Evolutionary conservation across 1,284 basidiomycete genomes (phyloP).

Genomic region (Ganoderma sinense): DNA sequence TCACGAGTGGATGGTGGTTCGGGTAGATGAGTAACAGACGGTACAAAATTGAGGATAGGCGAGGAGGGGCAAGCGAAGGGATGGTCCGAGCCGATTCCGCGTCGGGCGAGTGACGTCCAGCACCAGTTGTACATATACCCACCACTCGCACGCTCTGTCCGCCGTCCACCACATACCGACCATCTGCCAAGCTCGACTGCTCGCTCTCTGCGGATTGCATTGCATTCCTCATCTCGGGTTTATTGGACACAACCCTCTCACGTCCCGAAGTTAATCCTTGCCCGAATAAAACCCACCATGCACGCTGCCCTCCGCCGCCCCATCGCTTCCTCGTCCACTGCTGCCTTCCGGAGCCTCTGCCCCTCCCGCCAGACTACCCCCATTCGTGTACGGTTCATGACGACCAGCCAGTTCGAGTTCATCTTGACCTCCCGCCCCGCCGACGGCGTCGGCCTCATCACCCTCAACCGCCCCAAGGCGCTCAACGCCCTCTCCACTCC

Average conservation of each 20-base stretch:
- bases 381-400: constrained; percentile 36
- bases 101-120: neutral
- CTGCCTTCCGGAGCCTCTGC: constrained; percentile 23
- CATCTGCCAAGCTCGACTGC: neutral
- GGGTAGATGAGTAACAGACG: neutral
- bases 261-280: neutral
- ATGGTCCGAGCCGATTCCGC: neutral
- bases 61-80: neutral
- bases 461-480: constrained; percentile 95
- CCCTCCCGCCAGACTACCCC: constrained; percentile 16
- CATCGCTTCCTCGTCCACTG: constrained; percentile 20
- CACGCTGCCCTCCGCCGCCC: constrained; percentile 22
- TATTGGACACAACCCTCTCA: constrained; percentile 2
- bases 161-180: neutral
- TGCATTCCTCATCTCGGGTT: neutral
- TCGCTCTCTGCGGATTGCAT: neutral
- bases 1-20: neutral
- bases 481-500: constrained; percentile 91
- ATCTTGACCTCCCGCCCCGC: constrained; percentile 81
- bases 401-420: constrained; percentile 62
- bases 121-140: neutral
- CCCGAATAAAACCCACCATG: constrained; percentile 9
- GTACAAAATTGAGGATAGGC: neutral
- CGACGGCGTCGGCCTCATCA: constrained; percentile 86
- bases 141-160: neutral